phyloP scores from a whole-genome alignment of 495 filamentous ascomycete species.

The Neurospora sublineolata region DNA sequence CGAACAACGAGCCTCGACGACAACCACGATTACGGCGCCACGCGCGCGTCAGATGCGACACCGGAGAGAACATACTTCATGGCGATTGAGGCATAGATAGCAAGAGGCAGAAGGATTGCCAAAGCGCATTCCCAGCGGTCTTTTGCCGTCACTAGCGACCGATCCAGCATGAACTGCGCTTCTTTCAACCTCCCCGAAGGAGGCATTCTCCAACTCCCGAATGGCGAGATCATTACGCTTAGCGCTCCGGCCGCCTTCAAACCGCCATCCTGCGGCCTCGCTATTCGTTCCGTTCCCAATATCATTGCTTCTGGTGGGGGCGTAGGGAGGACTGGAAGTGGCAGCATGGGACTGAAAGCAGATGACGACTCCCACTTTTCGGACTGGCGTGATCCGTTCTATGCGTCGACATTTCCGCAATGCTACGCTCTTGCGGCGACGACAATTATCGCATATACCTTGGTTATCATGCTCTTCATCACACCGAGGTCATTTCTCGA shows the following conservation, averaged over 20 bases:
- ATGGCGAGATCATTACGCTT: conserved; percentile 47
- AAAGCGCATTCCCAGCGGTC: conserved; percentile 7
- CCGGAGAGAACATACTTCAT: conserved; percentile 12
- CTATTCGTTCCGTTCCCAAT: conserved; percentile 23
- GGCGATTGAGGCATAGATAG: conserved; percentile 21
- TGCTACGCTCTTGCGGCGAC: conserved; percentile 83
- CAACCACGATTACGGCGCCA: not conserved
- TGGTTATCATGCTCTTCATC: conserved; percentile 89
- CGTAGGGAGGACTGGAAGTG: conserved; percentile 6
- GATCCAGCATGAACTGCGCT: conserved; percentile 18
- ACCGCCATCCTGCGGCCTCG: conserved; percentile 44
- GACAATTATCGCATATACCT: conserved; percentile 83
- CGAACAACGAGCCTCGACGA: not conserved
- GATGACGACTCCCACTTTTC: conserved; percentile 25
- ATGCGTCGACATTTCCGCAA: conserved; percentile 80
- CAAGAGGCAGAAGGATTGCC: conserved; percentile 19
- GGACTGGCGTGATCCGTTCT: conserved; percentile 74
- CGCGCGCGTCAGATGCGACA: conserved; percentile 3
- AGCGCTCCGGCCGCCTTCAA: conserved; percentile 50
- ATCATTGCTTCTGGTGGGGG: conserved; percentile 35
- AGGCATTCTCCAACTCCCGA: conserved; percentile 49
- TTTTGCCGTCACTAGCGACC: conserved; percentile 11
- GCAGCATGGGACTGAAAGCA: not conserved
- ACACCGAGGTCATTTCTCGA: conserved; percentile 82
- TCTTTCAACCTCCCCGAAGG: conserved; percentile 45